Base-by-base conservation (phyloP, 2,329 filamentous ascomycete genomes). In the Neonectria ditissima region DNA sequence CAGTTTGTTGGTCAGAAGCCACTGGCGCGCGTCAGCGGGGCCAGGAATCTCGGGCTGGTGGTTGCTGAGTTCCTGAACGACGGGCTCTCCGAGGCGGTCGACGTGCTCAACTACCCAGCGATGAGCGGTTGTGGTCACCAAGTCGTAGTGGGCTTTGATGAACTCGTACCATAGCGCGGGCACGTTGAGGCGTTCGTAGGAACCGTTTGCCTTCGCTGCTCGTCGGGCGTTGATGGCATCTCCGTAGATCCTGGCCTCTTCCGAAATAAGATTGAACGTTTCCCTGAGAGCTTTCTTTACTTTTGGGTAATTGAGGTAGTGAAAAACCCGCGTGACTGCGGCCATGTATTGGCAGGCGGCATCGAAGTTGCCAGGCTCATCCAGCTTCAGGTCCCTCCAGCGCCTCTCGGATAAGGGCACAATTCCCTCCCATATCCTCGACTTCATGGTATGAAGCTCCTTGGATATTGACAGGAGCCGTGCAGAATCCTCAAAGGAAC, bases 371-470 rank as follows among this genome's bases (percentile, higher is more conserved):
- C 32, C 26, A n/a, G 45, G 26, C 5, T 32, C 16, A n/a, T 50
- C 45, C 45, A 50, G 45, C 26, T 32, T 20, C 26, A 50, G 26
- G 11, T 50, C 26, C n/a, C 32, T 50, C 45, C 45, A 50, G 26
- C 45, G 45, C 26, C 45, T 32, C 16, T 50, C 45, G 10, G 45
- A 50, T n/a, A 50, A 9, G 2, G 45, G 45, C 16, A 24, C 10
- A 7, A 50, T 20, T 5, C 45, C 45, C 16, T 50, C 45, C 45
- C 45, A 50, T 10, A 50, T 11, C 16, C 45, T 30, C 8, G 45
- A 16, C 45, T 50, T 50, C 45, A 50, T 50, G 9, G n/a, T n/a
- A 5, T 50, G 45, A 18, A 50, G 45, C 16, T 50, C 45, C 16
- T 50, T 50, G 26, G 45, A 18, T 26, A 50, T 32, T 6, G 16